Evolutionary conservation across 345 rosid genomes (phyloP).

Genomic region (Triadica sebifera): DNA sequence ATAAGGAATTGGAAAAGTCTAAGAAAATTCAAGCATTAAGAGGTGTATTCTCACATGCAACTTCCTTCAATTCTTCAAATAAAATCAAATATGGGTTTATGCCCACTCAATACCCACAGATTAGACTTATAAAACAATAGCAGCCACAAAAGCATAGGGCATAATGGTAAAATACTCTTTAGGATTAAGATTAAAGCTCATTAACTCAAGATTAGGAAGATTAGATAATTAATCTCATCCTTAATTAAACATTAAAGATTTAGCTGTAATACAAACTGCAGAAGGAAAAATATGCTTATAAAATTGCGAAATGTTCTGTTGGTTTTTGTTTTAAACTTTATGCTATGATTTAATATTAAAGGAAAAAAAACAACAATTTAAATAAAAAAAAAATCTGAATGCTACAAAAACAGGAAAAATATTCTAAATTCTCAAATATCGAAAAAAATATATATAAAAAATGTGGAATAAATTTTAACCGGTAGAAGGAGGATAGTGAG

Average conservation of each 20-base stretch:
- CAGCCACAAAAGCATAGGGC: neutral
- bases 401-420: neutral
- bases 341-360: too few species aligned
- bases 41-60: neutral
- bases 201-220: too few species aligned
- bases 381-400: neutral
- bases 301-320: too few species aligned
- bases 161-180: neutral
- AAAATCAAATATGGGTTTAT: neutral
- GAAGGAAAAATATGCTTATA: neutral
- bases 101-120: neutral
- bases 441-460: neutral
- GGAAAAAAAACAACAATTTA: too few species aligned
- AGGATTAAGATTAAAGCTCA: too few species aligned
- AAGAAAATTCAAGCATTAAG: neutral
- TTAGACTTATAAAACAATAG: neutral
- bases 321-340: too few species aligned
- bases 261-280: neutral
- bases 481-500: conserved; percentile 16
- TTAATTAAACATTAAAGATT: neutral
- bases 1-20: too few species aligned
- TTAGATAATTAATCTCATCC: neutral
- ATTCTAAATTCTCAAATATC: neutral
- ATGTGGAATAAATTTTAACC: neutral
- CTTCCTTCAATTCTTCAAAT: neutral